phyloP scores from a whole-genome alignment of 1,284 basidiomycete species.

The Wallemia hederae region DNA sequence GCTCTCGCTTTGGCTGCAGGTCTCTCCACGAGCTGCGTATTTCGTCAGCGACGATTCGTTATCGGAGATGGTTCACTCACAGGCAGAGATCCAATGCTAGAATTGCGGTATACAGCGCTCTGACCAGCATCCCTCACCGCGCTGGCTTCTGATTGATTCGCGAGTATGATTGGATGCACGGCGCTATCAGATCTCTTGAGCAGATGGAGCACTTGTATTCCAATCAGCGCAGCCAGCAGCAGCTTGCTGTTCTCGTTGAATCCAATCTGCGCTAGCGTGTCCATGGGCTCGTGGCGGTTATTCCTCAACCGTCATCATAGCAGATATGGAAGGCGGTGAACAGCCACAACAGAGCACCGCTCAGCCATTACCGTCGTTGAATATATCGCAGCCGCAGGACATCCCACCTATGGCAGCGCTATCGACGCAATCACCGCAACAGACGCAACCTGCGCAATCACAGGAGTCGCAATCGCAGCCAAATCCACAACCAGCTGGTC shows the following conservation, averaged over 20 bases:
- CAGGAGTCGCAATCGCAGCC: no score
- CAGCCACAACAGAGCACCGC: no score
- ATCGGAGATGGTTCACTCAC: no score
- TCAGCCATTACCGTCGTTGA: background rate
- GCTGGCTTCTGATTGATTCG: background rate
- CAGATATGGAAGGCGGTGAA: background rate
- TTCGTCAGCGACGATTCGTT: no score
- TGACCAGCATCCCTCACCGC: background rate
- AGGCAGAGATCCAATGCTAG: background rate
- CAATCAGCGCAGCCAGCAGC: background rate
- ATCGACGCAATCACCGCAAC: background rate
- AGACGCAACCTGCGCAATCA: no score
- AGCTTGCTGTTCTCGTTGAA: background rate
- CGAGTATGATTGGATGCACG: background rate
- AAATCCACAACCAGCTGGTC: background rate
- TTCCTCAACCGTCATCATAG: background rate
- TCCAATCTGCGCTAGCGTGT: background rate
- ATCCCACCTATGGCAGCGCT: background rate
- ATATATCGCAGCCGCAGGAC: background rate
- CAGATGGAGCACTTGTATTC: background rate
- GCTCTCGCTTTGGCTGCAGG: background rate
- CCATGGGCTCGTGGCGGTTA: background rate
- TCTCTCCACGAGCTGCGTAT: background rate
- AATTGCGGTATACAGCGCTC: background rate
- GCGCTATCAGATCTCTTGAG: background rate